phyloP scores from a whole-genome alignment of 2,329 filamentous ascomycete genomes.

The Chaetomiaceae sp. region DNA sequence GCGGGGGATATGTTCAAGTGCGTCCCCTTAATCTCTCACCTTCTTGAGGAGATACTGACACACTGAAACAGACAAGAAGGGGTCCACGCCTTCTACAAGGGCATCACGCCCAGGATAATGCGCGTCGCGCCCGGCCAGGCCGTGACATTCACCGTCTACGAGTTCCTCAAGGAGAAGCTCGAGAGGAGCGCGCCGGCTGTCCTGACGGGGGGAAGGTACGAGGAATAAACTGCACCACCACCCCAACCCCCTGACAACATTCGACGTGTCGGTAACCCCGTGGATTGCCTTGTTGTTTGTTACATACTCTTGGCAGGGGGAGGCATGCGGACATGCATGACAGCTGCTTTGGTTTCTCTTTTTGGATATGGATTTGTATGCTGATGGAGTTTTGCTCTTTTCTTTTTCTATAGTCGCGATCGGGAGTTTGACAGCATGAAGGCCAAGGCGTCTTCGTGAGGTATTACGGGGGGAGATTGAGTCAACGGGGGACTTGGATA shows the following conservation, averaged over 20 bases:
- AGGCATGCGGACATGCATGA: too few relatives aligned
- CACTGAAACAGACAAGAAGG: constrained; percentile 69
- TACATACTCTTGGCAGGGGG: background rate
- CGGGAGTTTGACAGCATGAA: constrained; percentile 22
- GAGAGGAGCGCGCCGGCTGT: constrained; percentile 60
- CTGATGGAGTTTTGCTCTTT: constrained; percentile 1
- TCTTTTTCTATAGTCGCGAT: background rate
- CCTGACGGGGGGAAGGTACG: constrained; percentile 59
- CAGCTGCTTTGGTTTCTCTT: background rate
- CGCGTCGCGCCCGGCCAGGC: constrained; percentile 93
- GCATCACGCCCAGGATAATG: constrained; percentile 96
- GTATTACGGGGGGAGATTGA: background rate
- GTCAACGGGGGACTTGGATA: background rate
- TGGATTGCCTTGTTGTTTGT: background rate
- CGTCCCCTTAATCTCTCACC: constrained; percentile 28
- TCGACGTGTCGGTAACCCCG: background rate
- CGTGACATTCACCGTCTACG: constrained; percentile 72
- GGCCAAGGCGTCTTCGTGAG: constrained; percentile 14
- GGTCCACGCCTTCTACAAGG: constrained; percentile 94
- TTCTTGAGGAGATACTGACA: background rate
- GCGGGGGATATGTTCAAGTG: constrained; percentile 79
- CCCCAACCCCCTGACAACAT: background rate
- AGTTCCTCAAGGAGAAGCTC: constrained; percentile 68
- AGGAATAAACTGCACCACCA: constrained; percentile 48
- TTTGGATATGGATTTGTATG: background rate